Percentiles rank a stretch among this genome's conserved stretches.
These are phyloP conservation scores for Aureobasidium sp. DNA, from an alignment of 2,329 filamentous ascomycete genomes.

Conservation along the genomic window DNA sequence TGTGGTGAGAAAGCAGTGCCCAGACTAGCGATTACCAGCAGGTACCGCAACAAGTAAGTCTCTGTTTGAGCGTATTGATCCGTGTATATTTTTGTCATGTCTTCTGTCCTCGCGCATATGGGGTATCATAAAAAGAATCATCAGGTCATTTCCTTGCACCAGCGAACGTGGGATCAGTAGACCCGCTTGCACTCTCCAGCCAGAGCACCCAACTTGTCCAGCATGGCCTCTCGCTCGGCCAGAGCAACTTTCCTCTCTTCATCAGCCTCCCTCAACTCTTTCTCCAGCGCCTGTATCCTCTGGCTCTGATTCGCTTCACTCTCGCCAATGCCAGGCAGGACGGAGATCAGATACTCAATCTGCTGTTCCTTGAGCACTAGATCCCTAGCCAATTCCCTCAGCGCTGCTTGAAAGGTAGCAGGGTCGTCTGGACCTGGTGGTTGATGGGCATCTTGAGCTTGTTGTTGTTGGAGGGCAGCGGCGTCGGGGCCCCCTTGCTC, in stretches of 20 bases:
- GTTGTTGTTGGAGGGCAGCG: slow-evolving; percentile 9
- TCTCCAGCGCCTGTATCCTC: slow-evolving; percentile 40
- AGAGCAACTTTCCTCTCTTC: slow-evolving; percentile 32
- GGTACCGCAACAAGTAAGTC: too few species aligned
- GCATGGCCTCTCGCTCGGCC: slow-evolving; percentile 33
- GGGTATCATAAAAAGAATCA: slow-evolving; percentile 1
- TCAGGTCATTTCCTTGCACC: background rate
- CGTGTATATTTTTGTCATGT: background rate
- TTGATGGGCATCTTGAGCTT: background rate
- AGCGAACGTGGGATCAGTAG: slow-evolving; percentile 14
- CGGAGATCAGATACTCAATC: slow-evolving; percentile 67
- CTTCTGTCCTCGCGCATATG: background rate
- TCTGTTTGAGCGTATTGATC: too few species aligned
- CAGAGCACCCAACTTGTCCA: slow-evolving; percentile 39
- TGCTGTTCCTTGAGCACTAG: slow-evolving; percentile 74
- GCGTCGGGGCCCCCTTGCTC: slow-evolving; percentile 14
- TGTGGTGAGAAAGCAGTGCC: background rate
- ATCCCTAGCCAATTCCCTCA: slow-evolving; percentile 66
- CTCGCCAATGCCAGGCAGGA: slow-evolving; percentile 66
- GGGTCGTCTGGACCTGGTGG: slow-evolving; percentile 50
- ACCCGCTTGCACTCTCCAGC: slow-evolving; percentile 33
- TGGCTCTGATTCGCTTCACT: slow-evolving; percentile 69
- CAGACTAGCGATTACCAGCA: too few species aligned
- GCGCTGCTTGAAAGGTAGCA: slow-evolving; percentile 57
- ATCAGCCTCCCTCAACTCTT: slow-evolving; percentile 35